phyloP scores from a whole-genome alignment of 2,329 filamentous ascomycete species.

The Hirsutella rhossiliensis region DNA sequence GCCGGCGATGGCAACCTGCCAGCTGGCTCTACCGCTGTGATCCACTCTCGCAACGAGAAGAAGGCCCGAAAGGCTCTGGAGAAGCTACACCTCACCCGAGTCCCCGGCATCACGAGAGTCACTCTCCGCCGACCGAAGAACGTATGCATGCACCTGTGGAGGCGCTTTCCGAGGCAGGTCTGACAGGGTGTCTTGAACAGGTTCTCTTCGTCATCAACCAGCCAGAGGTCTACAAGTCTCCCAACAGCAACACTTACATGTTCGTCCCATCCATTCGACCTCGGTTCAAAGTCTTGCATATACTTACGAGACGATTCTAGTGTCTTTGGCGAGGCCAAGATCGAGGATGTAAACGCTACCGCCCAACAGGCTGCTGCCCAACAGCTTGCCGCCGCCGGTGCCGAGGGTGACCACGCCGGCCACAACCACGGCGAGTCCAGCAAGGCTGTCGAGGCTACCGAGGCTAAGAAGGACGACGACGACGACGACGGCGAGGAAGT shows the following conservation, averaged over 20 bases:
- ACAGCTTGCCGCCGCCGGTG: conserved; percentile 68
- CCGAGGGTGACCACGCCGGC: conserved; percentile 55
- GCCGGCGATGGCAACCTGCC: conserved; percentile 60
- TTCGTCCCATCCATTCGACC: conserved; percentile 38
- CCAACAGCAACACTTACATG: conserved; percentile 99
- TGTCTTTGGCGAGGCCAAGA: conserved; percentile 99
- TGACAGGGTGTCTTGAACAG: conserved; percentile 31
- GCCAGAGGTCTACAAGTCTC: conserved; percentile 98
- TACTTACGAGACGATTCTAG: conserved; percentile 30
- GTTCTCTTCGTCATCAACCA: conserved; percentile 99
- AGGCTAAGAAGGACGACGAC: conserved; percentile 66
- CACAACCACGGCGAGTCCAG: conserved; percentile 61
- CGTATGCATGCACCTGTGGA: conserved; percentile 47
- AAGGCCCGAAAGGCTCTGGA: conserved; percentile 99
- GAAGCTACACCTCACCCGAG: conserved; percentile 93
- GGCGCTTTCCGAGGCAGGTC: background rate
- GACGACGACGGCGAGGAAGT: conserved; percentile 95
- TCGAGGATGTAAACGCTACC: conserved; percentile 98
- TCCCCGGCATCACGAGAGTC: conserved; percentile 94
- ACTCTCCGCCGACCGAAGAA: conserved; percentile 98
- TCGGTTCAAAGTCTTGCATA: background rate
- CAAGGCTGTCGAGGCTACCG: conserved; percentile 48
- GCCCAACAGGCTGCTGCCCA: conserved; percentile 83
- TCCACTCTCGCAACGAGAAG: conserved; percentile 99
- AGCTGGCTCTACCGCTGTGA: conserved; percentile 75